These are phyloP conservation scores for Urtica urens DNA, from an alignment of 306 rosid genomes.

Conservation along the genomic window DNA sequence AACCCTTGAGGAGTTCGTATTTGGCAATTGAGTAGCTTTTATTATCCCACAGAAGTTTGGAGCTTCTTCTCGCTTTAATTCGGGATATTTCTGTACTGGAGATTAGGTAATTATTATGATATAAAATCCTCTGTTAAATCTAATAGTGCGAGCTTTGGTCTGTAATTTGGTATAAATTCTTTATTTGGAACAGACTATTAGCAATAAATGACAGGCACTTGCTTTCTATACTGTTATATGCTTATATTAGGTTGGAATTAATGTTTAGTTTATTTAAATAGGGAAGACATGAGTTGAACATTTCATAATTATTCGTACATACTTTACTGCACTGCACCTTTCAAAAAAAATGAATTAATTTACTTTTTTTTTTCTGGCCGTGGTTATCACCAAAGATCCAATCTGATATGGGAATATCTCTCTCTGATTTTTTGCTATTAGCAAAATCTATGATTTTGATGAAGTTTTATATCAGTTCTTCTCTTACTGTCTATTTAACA, in stretches of 20 bases:
- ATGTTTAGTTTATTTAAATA: slow-evolving; percentile 12
- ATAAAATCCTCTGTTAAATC: neutral
- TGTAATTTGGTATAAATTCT: slow-evolving; percentile 15
- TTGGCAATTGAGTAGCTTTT: slow-evolving; percentile 20
- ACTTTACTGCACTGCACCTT: neutral
- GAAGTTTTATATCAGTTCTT: neutral
- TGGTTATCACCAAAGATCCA: slow-evolving; percentile 1
- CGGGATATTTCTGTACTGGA: slow-evolving; percentile 26
- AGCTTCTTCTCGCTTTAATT: slow-evolving; percentile 11
- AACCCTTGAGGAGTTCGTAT: slow-evolving; percentile 12
- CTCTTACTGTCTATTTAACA: too few relatives aligned
- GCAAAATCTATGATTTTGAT: too few relatives aligned
- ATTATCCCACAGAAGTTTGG: slow-evolving; percentile 15
- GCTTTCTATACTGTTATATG: neutral
- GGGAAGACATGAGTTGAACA: neutral
- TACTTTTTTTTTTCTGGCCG: neutral
- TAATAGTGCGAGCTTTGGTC: neutral
- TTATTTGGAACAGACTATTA: slow-evolving; percentile 17
- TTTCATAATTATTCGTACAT: neutral
- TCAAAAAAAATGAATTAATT: too few relatives aligned
- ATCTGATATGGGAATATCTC: slow-evolving; percentile 3
- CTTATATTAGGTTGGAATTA: slow-evolving; percentile 19
- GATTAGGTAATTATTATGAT: slow-evolving; percentile 7
- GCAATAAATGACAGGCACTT: slow-evolving; percentile 10
- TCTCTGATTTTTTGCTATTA: too few relatives aligned